These are phyloP conservation scores for Brachypodium distachyon DNA, from an alignment of 202 grass and related monocot genomes.

Conservation along the genomic window DNA sequence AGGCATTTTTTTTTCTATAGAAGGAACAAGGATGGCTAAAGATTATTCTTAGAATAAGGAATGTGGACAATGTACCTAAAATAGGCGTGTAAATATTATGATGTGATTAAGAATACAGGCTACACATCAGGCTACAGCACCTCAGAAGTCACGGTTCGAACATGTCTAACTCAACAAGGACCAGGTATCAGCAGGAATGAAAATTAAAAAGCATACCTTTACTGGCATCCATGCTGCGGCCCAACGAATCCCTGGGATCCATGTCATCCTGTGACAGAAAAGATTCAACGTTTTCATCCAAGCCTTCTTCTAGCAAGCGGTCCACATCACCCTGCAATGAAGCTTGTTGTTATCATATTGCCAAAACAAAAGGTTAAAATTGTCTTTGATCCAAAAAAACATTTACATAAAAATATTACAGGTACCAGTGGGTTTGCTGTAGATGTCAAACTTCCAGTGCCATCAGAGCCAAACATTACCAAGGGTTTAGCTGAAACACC, in stretches of 20 bases:
- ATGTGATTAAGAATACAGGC: conserved; percentile 8
- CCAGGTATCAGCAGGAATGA: conserved; percentile 17
- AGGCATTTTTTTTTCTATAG: not conserved
- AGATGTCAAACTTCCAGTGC: conserved; percentile 76
- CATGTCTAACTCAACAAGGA: not conserved
- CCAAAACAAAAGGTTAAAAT: not conserved
- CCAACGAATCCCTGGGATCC: conserved; percentile 82
- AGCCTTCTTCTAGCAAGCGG: conserved; percentile 87
- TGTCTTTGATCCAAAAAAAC: not conserved
- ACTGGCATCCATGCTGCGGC: conserved; percentile 74
- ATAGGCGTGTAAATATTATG: too few species aligned
- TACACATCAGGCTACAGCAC: not conserved
- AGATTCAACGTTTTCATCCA: conserved; percentile 99
- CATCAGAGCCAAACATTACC: conserved; percentile 72
- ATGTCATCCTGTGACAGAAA: conserved; percentile 98
- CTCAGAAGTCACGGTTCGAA: not conserved
- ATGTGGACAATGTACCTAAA: not conserved
- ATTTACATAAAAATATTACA: not conserved
- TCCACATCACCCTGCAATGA: conserved; percentile 92
- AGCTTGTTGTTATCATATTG: conserved; percentile 1
- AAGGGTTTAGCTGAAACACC: conserved; percentile 75
- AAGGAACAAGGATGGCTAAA: not conserved
- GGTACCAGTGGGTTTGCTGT: conserved; percentile 76
- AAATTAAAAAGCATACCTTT: conserved; percentile 70
- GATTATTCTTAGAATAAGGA: conserved; percentile 9